These are phyloP conservation scores for Penicillium odoratum DNA, from an alignment of 495 filamentous ascomycete species.

Conservation along the genomic window DNA sequence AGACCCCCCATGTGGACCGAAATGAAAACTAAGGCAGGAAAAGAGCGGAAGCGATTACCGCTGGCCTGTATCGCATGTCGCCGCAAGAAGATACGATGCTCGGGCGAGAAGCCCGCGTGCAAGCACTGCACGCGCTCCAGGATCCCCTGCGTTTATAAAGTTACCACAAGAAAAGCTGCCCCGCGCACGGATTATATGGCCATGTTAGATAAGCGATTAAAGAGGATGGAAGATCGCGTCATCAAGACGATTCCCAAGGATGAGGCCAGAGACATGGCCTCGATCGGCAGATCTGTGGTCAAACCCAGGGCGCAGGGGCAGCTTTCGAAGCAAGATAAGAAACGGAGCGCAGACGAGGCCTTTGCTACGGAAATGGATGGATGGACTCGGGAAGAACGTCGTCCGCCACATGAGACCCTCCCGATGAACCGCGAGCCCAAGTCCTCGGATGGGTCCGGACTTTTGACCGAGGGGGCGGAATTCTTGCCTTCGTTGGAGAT, in stretches of 20 bases:
- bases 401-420: conserved; percentile 49
- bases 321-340: conserved; percentile 64
- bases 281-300: conserved; percentile 72
- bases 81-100: conserved; percentile 97
- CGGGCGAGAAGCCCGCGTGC: conserved; percentile 95
- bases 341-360: conserved; percentile 83
- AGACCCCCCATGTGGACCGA: conserved; percentile 88
- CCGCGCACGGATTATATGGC: conserved; percentile 98
- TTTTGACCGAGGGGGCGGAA: conserved; percentile 78
- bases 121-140: conserved; percentile 93
- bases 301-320: conserved; percentile 71
- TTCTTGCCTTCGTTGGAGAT: conserved; percentile 84
- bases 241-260: conserved; percentile 94
- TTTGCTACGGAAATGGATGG: conserved; percentile 80
- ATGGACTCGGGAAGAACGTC: conserved; percentile 67
- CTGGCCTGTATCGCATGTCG: conserved; percentile 95
- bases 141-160: conserved; percentile 98
- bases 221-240: conserved; percentile 95
- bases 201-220: conserved; percentile 91
- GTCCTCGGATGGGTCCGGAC: conserved; percentile 63
- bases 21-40: conserved; percentile 96
- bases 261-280: conserved; percentile 58
- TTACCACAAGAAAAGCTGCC: conserved; percentile 92
- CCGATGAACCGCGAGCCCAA: conserved; percentile 61
- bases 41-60: conserved; percentile 90